Conservation (phyloP, 768 basidiomycete genomes). For the Chiua virens region DNA sequence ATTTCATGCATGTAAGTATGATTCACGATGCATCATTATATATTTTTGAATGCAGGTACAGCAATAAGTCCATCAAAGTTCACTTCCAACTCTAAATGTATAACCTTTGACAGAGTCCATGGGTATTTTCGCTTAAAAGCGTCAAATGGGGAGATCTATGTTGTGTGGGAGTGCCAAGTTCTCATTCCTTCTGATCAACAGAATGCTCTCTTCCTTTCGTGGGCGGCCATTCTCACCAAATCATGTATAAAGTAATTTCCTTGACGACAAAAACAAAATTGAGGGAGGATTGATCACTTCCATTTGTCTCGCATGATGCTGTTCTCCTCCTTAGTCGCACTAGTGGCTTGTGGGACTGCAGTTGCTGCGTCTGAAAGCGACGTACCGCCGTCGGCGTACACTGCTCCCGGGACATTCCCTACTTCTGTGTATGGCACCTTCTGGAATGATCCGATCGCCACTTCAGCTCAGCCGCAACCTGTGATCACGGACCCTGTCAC, state of each 20-base stretch:
- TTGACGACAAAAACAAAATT: not conserved
- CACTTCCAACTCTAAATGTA: too few species aligned
- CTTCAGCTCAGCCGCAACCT: conserved; percentile 69
- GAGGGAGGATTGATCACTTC: not conserved
- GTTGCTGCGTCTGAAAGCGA: not conserved
- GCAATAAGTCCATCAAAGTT: too few species aligned
- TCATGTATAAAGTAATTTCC: not conserved
- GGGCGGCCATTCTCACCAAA: not conserved
- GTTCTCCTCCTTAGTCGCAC: not conserved
- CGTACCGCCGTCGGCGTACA: conserved; percentile 41
- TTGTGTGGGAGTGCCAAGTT: too few species aligned
- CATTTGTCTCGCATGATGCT: not conserved
- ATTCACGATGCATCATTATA: too few species aligned
- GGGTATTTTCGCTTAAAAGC: too few species aligned
- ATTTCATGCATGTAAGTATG: too few species aligned
- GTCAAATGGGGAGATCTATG: too few species aligned
- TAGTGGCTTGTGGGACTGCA: not conserved
- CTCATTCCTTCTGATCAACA: not conserved
- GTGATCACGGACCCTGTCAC: conserved; percentile 69
- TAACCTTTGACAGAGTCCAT: too few species aligned
- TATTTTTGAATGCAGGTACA: too few species aligned
- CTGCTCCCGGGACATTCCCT: conserved; percentile 59
- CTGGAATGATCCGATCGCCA: conserved; percentile 69
- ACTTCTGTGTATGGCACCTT: conserved; percentile 58
- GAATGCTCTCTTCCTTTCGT: not conserved